Conservation (phyloP, 2,329 filamentous ascomycete genomes). For the Epichloe sp. region DNA sequence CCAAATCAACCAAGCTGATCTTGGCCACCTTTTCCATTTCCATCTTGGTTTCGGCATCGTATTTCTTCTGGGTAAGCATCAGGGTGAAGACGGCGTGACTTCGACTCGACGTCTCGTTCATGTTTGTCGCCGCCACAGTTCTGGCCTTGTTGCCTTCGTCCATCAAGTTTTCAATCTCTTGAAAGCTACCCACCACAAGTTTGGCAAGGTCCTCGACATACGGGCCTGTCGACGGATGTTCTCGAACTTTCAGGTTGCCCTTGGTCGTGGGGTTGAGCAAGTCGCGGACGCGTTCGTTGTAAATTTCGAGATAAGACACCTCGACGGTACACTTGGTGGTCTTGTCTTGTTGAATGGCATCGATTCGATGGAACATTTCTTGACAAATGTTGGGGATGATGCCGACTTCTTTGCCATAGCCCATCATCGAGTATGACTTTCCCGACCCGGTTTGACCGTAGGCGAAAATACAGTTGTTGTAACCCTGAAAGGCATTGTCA, state of each 20-base stretch:
- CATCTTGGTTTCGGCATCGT: slow-evolving; percentile 88
- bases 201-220: slow-evolving; percentile 98
- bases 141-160: slow-evolving; percentile 98
- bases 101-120: slow-evolving; percentile 98
- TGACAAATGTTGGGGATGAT: slow-evolving; percentile 96
- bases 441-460: slow-evolving; percentile 97
- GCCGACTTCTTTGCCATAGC: slow-evolving; percentile 87
- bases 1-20: slow-evolving; percentile 94
- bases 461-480: slow-evolving; percentile 99
- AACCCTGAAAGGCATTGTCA: slow-evolving; percentile 95
- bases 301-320: slow-evolving; percentile 97
- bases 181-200: slow-evolving; percentile 80
- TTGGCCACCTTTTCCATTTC: slow-evolving; percentile 95
- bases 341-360: slow-evolving; percentile 54
- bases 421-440: slow-evolving; percentile 99
- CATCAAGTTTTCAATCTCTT: slow-evolving; percentile 96
- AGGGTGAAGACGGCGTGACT: slow-evolving; percentile 97
- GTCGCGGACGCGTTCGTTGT: slow-evolving; percentile 95
- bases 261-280: slow-evolving; percentile 90
- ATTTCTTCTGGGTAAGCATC: slow-evolving; percentile 85
- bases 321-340: slow-evolving; percentile 83
- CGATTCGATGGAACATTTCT: slow-evolving; percentile 90
- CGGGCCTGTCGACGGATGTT: slow-evolving; percentile 92
- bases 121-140: slow-evolving; percentile 96
- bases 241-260: slow-evolving; percentile 90